Base-by-base conservation (phyloP, 768 basidiomycete genomes). In the Tulasnella calospora region DNA sequence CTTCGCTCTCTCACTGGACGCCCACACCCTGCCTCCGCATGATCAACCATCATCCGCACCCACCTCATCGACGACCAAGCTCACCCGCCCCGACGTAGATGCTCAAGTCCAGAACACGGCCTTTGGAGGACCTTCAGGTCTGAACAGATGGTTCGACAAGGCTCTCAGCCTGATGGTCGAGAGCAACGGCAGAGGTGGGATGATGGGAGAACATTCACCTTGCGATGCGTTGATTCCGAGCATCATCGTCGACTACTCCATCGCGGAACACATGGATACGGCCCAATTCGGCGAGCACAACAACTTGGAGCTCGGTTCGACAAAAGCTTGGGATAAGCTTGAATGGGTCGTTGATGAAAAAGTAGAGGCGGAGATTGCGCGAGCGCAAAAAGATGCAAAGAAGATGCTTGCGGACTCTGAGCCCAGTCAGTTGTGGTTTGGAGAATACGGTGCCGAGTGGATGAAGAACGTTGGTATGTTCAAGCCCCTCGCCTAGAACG, bases 111-210 rank as follows among this genome's bases (percentile, higher is more conserved):
- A 90, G 80, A 89, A 92, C 77, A 88, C 91, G 73, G 91, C 93
- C 30, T 89, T 90, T 0, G 91, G 91, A 1, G 81, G 84, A 2
- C 85, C 87, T 78, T 90, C 89, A 78, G 88, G 90, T 7, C 86
- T 88, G 61, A 98, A 98, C 81, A 87, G 97, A 44, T 98, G 94
- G 89, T 94, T 91, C 83, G 96, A 99, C 86, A 99, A 98, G 84
- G 88, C 92, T 2, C 88, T 92, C 51, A 51, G 51, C 70, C 30
- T 75, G 1, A 57, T 75, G 30, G 79, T 98, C 46, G 96, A 99
- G 83, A 89, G 91, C 0, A 93, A 92, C 76, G 91, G 92, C 1
- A 90, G 94, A 47, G 93, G 94, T 8, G 94, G 95, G 55, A 92
- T 93, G 61, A 89, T 91, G 82, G 96, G 96, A 6, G 96, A 98